Evolutionary conservation across 257 asterid genomes (phyloP).

Genomic region (Solanum pimpinellifolium): DNA sequence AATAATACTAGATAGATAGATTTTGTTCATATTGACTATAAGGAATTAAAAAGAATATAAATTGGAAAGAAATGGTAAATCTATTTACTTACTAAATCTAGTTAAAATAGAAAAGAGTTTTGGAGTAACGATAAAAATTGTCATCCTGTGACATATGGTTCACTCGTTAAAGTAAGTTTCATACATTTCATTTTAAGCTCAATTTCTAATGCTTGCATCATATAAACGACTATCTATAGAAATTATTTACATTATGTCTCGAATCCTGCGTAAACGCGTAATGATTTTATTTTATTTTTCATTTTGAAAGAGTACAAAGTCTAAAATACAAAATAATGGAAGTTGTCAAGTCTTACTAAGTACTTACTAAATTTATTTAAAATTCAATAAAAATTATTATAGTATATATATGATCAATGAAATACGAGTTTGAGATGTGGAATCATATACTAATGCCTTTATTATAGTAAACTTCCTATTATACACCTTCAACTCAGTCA

Average conservation of each 20-base stretch:
- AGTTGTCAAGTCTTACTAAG: not conserved
- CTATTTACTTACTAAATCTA: not conserved
- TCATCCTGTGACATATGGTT: fast-evolving
- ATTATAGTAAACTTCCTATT: not conserved
- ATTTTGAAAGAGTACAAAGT: not conserved
- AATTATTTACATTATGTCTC: too few species aligned
- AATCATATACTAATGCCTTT: not conserved
- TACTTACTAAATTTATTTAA: not conserved
- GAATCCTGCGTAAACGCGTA: not conserved
- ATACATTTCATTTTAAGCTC: too few species aligned
- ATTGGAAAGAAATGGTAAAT: too few species aligned
- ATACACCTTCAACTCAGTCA: not conserved
- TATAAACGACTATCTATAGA: too few species aligned
- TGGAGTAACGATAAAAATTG: not conserved
- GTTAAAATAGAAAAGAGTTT: not conserved
- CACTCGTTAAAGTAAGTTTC: not conserved
- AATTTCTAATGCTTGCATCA: too few species aligned
- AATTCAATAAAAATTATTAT: not conserved
- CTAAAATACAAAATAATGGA: not conserved
- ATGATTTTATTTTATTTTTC: not conserved
- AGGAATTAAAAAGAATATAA: too few species aligned
- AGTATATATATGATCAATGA: not conserved
- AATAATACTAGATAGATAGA: too few species aligned
- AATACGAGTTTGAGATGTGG: not conserved
- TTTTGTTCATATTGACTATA: too few species aligned